Conservation (phyloP, 106 monocot species). For the Dendrobium huoshanense region DNA sequence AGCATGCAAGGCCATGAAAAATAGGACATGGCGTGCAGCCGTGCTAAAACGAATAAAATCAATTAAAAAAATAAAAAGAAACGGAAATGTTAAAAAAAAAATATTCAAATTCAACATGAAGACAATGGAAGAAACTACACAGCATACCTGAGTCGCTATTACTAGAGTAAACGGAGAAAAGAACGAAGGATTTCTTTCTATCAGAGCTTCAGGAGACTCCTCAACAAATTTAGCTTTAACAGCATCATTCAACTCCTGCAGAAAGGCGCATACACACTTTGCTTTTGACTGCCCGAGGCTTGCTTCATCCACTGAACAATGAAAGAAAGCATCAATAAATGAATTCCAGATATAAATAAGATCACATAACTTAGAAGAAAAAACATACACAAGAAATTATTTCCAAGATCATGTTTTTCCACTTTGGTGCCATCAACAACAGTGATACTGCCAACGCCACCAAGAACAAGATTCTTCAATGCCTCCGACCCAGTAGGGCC, state of each 20-base stretch:
- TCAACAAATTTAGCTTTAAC: constrained; percentile 94
- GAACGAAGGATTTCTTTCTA: constrained; percentile 82
- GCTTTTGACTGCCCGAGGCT: constrained; percentile 83
- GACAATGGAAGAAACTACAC: neutral
- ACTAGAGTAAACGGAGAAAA: constrained; percentile 80
- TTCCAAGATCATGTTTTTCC: constrained; percentile 71
- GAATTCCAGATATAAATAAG: neutral
- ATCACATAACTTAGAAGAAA: constrained; percentile 11
- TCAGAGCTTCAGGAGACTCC: constrained; percentile 71
- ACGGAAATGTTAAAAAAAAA: neutral
- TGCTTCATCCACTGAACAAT: constrained; percentile 62
- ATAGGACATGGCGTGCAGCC: neutral
- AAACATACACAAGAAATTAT: constrained; percentile 82
- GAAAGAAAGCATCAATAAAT: constrained; percentile 8
- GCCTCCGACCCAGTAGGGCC: constrained; percentile 96
- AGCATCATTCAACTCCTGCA: constrained; percentile 98
- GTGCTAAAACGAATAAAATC: neutral
- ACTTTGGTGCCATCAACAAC: constrained; percentile 89
- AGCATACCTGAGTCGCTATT: constrained; percentile 84
- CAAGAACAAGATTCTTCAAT: constrained; percentile 93
- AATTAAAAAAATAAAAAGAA: neutral
- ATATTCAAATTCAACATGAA: neutral
- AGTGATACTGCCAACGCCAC: constrained; percentile 88
- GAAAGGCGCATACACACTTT: constrained; percentile 83
- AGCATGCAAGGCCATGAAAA: too few relatives aligned